A percentile compares a stretch with the other conserved stretches of the same genome.
Conservation (phyloP, 2,329 filamentous ascomycete species). For the Cercospora berteroae region DNA sequence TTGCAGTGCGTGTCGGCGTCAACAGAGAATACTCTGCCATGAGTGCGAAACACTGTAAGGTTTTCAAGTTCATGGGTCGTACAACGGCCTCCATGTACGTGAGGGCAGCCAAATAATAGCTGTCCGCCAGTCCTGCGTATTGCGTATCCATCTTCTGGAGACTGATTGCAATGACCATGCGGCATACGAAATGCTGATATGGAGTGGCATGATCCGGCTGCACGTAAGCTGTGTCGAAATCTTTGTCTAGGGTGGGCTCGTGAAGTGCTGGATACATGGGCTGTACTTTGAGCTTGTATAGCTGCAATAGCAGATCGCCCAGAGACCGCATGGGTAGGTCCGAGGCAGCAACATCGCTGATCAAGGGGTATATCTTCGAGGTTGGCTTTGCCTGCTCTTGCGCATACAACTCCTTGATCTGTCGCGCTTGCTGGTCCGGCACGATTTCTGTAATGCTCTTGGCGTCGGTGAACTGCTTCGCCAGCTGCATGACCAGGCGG, state of each 20-base stretch:
- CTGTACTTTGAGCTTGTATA: constrained; percentile 87
- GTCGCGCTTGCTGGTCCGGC: constrained; percentile 66
- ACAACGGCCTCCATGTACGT: constrained; percentile 79
- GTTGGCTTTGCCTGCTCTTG: constrained; percentile 65
- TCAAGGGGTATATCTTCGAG: constrained; percentile 83
- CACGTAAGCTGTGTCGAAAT: constrained; percentile 77
- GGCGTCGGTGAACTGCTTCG: constrained; percentile 87
- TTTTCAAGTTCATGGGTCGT: constrained; percentile 83
- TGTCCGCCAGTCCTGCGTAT: constrained; percentile 91
- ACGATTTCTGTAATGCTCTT: constrained; percentile 91
- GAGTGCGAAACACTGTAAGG: constrained; percentile 82
- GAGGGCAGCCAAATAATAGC: constrained; percentile 89
- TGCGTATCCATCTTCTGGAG: constrained; percentile 86
- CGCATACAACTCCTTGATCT: constrained; percentile 66
- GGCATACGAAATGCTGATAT: constrained; percentile 82
- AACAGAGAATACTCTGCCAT: constrained; percentile 89
- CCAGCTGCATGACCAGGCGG: constrained; percentile 90
- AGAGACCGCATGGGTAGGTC: constrained; percentile 71
- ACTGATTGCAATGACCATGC: constrained; percentile 91
- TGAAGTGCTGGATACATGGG: constrained; percentile 84
- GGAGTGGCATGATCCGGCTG: constrained; percentile 53
- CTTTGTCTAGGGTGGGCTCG: constrained; percentile 71
- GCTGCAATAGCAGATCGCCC: constrained; percentile 74
- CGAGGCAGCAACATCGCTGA: constrained; percentile 78
- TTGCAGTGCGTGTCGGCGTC: constrained; percentile 85